Evolutionary conservation across 169 alveolate species (phyloP).

Genomic region (Eimeria praecox): DNA sequence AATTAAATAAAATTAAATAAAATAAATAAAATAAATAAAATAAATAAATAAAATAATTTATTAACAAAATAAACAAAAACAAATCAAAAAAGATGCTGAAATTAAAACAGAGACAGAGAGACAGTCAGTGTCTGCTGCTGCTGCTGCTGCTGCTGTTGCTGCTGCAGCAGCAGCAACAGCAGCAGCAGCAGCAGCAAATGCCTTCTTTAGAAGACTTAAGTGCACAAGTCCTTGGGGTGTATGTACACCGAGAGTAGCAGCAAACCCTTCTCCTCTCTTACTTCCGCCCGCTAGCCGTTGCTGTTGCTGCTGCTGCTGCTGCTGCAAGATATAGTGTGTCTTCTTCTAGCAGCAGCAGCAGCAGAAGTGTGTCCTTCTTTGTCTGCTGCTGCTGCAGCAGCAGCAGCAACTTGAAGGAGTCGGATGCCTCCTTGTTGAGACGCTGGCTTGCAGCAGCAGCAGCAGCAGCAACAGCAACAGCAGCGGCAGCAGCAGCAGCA

Average conservation of each 20-base stretch:
- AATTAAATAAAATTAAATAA: neutral
- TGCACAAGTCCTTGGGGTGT: neutral
- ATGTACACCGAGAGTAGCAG: neutral
- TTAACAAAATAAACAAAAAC: neutral
- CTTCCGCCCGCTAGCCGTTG: neutral
- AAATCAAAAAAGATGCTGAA: no score
- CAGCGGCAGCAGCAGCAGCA: conserved; percentile 32
- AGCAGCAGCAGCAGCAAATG: neutral
- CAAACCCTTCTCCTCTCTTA: neutral
- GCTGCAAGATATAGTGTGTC: neutral
- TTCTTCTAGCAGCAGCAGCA: conserved; percentile 3
- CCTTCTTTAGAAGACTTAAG: neutral
- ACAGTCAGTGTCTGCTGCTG: no score
- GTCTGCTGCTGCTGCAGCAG: neutral
- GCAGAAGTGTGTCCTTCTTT: neutral
- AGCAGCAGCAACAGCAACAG: no score
- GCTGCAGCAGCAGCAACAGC: neutral
- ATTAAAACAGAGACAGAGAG: no score
- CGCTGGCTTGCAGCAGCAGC: no score
- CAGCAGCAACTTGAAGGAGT: neutral
- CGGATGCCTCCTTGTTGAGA: neutral
- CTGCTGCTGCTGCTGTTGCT: neutral
- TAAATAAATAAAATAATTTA: no score
- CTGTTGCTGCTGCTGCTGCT: neutral
- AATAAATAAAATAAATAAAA: neutral